These are phyloP conservation scores for Magnusiomyces suaveolens DNA, from an alignment of 1,139 yeast species.

Conservation along the genomic window DNA sequence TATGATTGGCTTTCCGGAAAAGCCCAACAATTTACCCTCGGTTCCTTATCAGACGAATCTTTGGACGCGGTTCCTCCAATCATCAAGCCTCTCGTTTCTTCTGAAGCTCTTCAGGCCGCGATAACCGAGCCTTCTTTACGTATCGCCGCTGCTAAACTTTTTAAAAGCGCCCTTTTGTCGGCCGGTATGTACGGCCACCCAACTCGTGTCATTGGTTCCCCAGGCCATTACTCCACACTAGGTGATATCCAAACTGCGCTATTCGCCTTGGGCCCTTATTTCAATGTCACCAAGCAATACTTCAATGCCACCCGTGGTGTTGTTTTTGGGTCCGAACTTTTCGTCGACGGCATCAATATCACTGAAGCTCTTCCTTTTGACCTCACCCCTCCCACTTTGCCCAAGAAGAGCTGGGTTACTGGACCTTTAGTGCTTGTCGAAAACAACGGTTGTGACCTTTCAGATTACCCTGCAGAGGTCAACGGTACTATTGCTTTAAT, in stretches of 20 bases:
- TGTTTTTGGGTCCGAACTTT: constrained; percentile 41
- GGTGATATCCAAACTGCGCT: constrained; percentile 54
- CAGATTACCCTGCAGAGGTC: constrained; percentile 41
- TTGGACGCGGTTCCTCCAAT: neutral
- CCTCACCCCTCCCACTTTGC: constrained; percentile 70
- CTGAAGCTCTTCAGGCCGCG: constrained; percentile 53
- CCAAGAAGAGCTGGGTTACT: constrained; percentile 40
- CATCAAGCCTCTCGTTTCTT: constrained; percentile 20
- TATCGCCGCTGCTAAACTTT: constrained; percentile 54
- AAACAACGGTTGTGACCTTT: constrained; percentile 55
- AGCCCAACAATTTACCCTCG: constrained; percentile 7
- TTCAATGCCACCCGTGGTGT: constrained; percentile 67
- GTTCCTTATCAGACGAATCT: neutral
- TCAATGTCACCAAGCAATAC: constrained; percentile 53
- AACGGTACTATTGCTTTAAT: constrained; percentile 53
- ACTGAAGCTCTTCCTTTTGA: constrained; percentile 41
- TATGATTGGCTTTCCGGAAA: constrained; percentile 7
- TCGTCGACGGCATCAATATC: constrained; percentile 42
- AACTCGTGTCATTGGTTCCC: constrained; percentile 84
- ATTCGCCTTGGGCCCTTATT: constrained; percentile 51
- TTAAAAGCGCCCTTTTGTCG: constrained; percentile 42
- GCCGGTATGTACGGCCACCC: constrained; percentile 71
- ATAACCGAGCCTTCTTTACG: constrained; percentile 51
- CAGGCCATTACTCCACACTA: constrained; percentile 79
- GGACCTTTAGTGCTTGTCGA: constrained; percentile 53